These are phyloP conservation scores for Graphilbum sp. DNA, from an alignment of 2,329 filamentous ascomycete genomes.

Conservation along the genomic window DNA sequence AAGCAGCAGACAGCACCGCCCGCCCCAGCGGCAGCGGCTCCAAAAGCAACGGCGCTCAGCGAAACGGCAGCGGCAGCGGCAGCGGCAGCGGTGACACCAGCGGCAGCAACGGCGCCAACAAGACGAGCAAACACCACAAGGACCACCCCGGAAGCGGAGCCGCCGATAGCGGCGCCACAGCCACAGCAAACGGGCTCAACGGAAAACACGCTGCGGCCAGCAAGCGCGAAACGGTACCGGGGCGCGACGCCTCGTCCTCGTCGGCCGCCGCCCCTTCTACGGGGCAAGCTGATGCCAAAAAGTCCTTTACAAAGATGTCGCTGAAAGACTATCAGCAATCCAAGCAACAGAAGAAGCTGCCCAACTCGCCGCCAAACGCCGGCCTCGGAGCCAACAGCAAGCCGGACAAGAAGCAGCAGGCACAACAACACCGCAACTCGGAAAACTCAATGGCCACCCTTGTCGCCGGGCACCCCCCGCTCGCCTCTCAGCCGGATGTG, in stretches of 20 bases:
- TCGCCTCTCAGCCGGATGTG: conserved; percentile 7
- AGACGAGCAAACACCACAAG: neutral
- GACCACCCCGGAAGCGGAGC: no score
- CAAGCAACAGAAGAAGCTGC: conserved; percentile 26
- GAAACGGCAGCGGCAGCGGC: neutral
- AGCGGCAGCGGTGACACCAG: neutral
- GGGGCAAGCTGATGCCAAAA: conserved; percentile 14
- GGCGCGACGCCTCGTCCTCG: conserved; percentile 19
- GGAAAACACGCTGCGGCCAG: neutral
- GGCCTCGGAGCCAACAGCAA: neutral
- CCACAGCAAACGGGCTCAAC: no score
- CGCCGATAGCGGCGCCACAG: no score
- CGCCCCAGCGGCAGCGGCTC: neutral
- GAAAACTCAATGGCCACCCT: no score
- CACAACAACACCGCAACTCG: no score
- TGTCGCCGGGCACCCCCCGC: neutral
- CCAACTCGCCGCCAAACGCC: conserved; percentile 8
- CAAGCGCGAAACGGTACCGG: conserved; percentile 7
- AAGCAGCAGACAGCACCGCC: neutral
- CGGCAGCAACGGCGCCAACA: neutral
- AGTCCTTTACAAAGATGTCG: conserved; percentile 30
- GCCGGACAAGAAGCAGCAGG: conserved; percentile 1
- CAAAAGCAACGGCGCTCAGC: neutral
- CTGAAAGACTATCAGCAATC: conserved; percentile 43
- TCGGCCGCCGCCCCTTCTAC: conserved; percentile 10